Evolutionary conservation across 257 asterid species (phyloP).

Genomic region (Salvia hispanica): DNA sequence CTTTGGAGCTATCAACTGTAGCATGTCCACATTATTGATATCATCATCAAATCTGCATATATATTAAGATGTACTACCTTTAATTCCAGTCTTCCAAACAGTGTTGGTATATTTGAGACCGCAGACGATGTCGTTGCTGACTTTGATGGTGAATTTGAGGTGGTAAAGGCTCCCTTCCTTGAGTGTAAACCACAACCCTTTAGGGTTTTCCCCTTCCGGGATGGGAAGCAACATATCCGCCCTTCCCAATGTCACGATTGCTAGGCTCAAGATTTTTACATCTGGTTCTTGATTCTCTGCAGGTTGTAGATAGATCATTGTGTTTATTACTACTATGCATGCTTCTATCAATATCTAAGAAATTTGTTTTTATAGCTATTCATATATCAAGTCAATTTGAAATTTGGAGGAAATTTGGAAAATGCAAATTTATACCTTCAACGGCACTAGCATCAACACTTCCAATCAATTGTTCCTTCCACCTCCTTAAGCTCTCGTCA

Average conservation of each 20-base stretch:
- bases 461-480: conserved; percentile 46
- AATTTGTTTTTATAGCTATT: too few species aligned
- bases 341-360: too few species aligned
- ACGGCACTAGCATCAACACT: conserved; percentile 48
- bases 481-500: conserved; percentile 35
- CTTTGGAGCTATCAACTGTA: conserved; percentile 49
- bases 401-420: not conserved
- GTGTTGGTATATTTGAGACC: conserved; percentile 55
- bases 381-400: too few species aligned
- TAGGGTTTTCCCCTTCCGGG: conserved; percentile 45
- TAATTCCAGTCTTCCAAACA: conserved; percentile 57
- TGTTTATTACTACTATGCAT: too few species aligned
- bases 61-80: conserved; percentile 33
- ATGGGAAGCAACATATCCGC: conserved; percentile 44
- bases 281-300: conserved; percentile 54
- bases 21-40: not conserved
- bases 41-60: not conserved
- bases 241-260: conserved; percentile 42
- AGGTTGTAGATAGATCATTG: not conserved
- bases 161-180: conserved; percentile 53
- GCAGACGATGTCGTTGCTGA: conserved; percentile 54
- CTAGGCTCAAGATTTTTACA: conserved; percentile 48
- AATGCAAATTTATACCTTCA: conserved; percentile 35
- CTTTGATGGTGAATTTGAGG: conserved; percentile 44
- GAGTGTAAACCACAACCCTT: conserved; percentile 55